Evolutionary conservation across 2,329 filamentous ascomycete species (phyloP).

Genomic region (Colletotrichum endophyticum): DNA sequence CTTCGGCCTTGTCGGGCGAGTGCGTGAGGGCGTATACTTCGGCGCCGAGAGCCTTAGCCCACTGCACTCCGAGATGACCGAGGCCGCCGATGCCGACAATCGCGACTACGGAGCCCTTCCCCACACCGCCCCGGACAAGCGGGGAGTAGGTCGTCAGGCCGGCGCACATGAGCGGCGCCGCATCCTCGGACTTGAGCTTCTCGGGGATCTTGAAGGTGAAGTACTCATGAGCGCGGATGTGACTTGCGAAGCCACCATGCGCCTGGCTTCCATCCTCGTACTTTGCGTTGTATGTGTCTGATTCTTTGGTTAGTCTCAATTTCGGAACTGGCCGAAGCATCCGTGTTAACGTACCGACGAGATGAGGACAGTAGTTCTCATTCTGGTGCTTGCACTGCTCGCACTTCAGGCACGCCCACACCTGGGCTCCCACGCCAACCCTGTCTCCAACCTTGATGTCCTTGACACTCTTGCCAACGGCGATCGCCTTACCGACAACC

Average conservation of each 20-base stretch:
- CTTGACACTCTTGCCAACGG: conserved; percentile 49
- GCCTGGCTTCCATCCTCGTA: conserved; percentile 63
- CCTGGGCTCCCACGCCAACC: conserved; percentile 68
- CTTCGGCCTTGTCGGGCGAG: conserved; percentile 59
- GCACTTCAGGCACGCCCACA: conserved; percentile 60
- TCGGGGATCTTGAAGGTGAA: conserved; percentile 67
- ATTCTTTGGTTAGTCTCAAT: not conserved
- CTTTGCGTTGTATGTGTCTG: conserved; percentile 61
- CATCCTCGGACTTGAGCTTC: conserved; percentile 49
- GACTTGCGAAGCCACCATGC: conserved; percentile 67
- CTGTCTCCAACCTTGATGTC: conserved; percentile 65
- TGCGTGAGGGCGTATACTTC: conserved; percentile 71
- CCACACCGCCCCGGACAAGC: conserved; percentile 68
- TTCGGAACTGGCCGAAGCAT: fast-evolving
- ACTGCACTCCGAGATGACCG: conserved; percentile 76
- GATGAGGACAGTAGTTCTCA: conserved; percentile 54
- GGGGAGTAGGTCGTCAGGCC: conserved; percentile 78
- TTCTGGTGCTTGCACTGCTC: conserved; percentile 51
- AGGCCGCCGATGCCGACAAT: conserved; percentile 77
- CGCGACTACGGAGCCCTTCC: conserved; percentile 73
- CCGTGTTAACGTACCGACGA: conserved; percentile 36
- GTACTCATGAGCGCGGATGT: conserved; percentile 55
- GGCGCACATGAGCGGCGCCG: conserved; percentile 77
- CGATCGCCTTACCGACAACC: conserved; percentile 60
- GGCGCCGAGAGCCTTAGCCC: conserved; percentile 72